phyloP scores from a whole-genome alignment of 306 rosid genomes.

The Prunus kanzakura region DNA sequence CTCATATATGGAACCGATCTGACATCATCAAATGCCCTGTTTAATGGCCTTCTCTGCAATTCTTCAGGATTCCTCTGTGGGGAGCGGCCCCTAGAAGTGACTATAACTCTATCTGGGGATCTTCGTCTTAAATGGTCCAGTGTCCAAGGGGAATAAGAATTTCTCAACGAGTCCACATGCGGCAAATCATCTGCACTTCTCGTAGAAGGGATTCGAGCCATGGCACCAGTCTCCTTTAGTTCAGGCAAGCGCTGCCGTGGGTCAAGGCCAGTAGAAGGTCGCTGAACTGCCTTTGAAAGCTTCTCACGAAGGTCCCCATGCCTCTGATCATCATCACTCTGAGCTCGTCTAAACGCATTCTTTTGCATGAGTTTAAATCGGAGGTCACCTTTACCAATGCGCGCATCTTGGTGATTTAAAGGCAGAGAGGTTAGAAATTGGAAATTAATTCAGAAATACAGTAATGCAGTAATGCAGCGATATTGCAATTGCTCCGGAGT shows the following conservation, averaged over 20 bases:
- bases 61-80: slow-evolving; percentile 37
- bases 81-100: slow-evolving; percentile 37
- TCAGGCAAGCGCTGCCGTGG: slow-evolving; percentile 39
- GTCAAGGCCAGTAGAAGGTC: slow-evolving; percentile 16
- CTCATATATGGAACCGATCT: slow-evolving; percentile 52
- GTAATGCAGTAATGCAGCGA: slow-evolving; percentile 25
- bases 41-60: slow-evolving; percentile 46
- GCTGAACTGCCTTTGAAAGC: slow-evolving; percentile 57
- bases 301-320: slow-evolving; percentile 81
- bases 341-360: slow-evolving; percentile 46
- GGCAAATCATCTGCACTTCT: slow-evolving; percentile 62
- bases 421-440: slow-evolving; percentile 18
- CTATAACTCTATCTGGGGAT: slow-evolving; percentile 41
- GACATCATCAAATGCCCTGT: slow-evolving; percentile 51
- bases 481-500: slow-evolving; percentile 24
- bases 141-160: slow-evolving; percentile 76
- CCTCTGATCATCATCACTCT: slow-evolving; percentile 45
- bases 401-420: slow-evolving; percentile 34
- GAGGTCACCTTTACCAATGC: slow-evolving; percentile 72
- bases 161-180: slow-evolving; percentile 60
- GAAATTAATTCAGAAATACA: slow-evolving; percentile 19
- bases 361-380: slow-evolving; percentile 78
- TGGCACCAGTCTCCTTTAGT: slow-evolving; percentile 42
- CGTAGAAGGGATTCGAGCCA: slow-evolving; percentile 49
- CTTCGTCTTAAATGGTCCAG: slow-evolving; percentile 64